Evolutionary conservation across 345 rosid genomes (phyloP).

Genomic region (Hypericum perforatum): DNA sequence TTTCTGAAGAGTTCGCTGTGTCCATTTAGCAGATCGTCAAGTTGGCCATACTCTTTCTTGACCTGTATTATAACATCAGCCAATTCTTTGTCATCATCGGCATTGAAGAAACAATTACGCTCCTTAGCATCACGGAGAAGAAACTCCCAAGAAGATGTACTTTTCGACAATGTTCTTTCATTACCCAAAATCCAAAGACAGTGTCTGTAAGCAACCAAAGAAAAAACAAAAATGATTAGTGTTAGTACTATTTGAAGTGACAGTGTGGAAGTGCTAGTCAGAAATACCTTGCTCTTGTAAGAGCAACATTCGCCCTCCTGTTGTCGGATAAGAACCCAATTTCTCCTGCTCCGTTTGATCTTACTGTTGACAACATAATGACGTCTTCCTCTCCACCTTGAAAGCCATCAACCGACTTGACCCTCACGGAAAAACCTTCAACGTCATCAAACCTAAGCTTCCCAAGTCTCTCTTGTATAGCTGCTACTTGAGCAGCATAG

Average conservation of each 20-base stretch:
- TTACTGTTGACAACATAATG: neutral
- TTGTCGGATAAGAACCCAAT: conserved; percentile 20
- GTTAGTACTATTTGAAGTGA: neutral
- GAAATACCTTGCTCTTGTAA: conserved; percentile 28
- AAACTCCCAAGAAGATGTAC: conserved; percentile 16
- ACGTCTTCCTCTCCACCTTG: conserved; percentile 29
- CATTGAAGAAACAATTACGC: conserved; percentile 15
- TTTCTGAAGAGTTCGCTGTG: conserved; percentile 25
- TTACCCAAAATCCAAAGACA: conserved; percentile 26
- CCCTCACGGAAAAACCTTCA: conserved; percentile 20
- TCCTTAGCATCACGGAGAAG: conserved; percentile 18
- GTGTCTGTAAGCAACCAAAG: conserved; percentile 9
- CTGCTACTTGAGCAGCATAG: conserved; percentile 18
- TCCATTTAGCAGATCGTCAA: conserved; percentile 29
- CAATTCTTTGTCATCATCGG: conserved; percentile 23
- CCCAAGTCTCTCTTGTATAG: conserved; percentile 17
- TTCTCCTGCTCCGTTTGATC: conserved; percentile 15
- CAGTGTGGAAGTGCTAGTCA: too few relatives aligned
- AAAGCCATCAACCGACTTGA: conserved; percentile 20
- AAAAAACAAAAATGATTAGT: neutral
- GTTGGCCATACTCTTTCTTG: conserved; percentile 30
- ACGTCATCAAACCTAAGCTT: neutral
- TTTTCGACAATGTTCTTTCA: conserved; percentile 10
- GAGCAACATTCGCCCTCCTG: conserved; percentile 21
- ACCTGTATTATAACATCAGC: conserved; percentile 22